phyloP scores from a whole-genome alignment of 768 basidiomycete species.

The Leccinum broughii region DNA sequence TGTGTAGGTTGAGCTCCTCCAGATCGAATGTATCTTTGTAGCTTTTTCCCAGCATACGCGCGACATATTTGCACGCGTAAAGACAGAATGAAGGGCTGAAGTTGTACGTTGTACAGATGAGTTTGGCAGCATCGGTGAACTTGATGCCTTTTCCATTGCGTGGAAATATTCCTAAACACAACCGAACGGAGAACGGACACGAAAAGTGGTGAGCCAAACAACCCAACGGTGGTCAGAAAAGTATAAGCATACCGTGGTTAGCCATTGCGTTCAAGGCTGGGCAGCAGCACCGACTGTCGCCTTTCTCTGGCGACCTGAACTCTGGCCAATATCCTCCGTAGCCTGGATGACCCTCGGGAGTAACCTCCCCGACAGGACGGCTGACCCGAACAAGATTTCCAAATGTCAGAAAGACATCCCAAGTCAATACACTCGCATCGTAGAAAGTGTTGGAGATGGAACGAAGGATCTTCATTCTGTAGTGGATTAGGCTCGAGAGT shows the following conservation, averaged over 20 bases:
- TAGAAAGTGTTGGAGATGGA: slow-evolving; percentile 6
- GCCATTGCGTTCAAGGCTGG: slow-evolving; percentile 78
- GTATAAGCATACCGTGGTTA: slow-evolving; percentile 66
- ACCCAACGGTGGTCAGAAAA: slow-evolving; percentile 38
- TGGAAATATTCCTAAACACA: slow-evolving; percentile 41
- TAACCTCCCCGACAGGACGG: slow-evolving; percentile 51
- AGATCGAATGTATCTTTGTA: slow-evolving; percentile 66
- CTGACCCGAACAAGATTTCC: slow-evolving; percentile 14
- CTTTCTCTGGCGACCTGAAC: slow-evolving; percentile 54
- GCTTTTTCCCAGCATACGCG: slow-evolving; percentile 54
- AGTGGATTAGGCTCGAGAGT: not conserved
- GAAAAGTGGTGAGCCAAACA: not conserved
- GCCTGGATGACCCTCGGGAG: slow-evolving; percentile 52
- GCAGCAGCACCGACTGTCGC: slow-evolving; percentile 70
- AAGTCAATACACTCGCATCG: slow-evolving; percentile 1
- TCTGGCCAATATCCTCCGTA: slow-evolving; percentile 67
- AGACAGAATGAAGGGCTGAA: slow-evolving; percentile 66
- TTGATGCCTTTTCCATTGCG: slow-evolving; percentile 67
- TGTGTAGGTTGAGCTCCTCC: slow-evolving; percentile 34
- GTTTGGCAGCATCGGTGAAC: slow-evolving; percentile 43
- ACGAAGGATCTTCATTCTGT: slow-evolving; percentile 12
- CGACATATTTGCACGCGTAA: slow-evolving; percentile 59
- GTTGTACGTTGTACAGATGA: slow-evolving; percentile 60
- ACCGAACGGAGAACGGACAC: not conserved
- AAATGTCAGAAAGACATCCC: slow-evolving; percentile 17